Conservation (phyloP, 768 basidiomycete genomes). For the Termitomyces sp. region DNA sequence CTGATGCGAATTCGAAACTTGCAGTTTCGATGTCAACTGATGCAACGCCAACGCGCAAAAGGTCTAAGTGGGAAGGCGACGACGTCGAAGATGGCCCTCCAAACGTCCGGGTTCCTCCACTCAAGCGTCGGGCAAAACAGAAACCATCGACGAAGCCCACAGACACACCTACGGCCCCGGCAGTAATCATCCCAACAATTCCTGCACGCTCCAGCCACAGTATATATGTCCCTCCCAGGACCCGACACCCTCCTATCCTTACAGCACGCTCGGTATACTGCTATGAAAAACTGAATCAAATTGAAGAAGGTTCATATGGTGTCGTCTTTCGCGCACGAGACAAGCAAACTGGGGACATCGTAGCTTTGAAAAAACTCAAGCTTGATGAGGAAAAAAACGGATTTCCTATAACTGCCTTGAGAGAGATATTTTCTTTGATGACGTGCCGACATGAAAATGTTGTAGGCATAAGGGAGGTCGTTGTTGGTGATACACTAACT, state of each 20-base stretch:
- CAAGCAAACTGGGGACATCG: slow-evolving; percentile 92
- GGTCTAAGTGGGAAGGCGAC: slow-evolving; percentile 71
- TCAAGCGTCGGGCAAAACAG: slow-evolving; percentile 54
- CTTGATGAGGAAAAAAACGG: slow-evolving; percentile 98
- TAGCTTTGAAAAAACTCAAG: slow-evolving; percentile 96
- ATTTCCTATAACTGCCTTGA: slow-evolving; percentile 94
- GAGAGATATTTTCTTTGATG: slow-evolving; percentile 98
- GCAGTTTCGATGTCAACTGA: slow-evolving; percentile 22
- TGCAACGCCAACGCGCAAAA: slow-evolving; percentile 60
- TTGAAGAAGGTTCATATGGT: slow-evolving; percentile 98
- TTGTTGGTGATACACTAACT: slow-evolving; percentile 96
- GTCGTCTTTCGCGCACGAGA: slow-evolving; percentile 96
- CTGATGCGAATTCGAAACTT: background rate
- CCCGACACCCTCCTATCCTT: slow-evolving; percentile 70
- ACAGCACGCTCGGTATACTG: slow-evolving; percentile 92
- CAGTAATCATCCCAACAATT: slow-evolving; percentile 17
- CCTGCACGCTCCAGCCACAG: slow-evolving; percentile 42
- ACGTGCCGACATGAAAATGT: slow-evolving; percentile 92
- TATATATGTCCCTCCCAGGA: slow-evolving; percentile 71
- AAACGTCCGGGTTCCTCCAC: slow-evolving; percentile 28
- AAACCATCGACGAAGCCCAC: slow-evolving; percentile 26
- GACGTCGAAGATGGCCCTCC: slow-evolving; percentile 19
- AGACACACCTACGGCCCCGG: slow-evolving; percentile 11
- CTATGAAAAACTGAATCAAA: slow-evolving; percentile 94
- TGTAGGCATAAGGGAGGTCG: slow-evolving; percentile 94